These are phyloP conservation scores for Solanum appendiculatum DNA, from an alignment of 257 asterid genomes.

Conservation along the genomic window DNA sequence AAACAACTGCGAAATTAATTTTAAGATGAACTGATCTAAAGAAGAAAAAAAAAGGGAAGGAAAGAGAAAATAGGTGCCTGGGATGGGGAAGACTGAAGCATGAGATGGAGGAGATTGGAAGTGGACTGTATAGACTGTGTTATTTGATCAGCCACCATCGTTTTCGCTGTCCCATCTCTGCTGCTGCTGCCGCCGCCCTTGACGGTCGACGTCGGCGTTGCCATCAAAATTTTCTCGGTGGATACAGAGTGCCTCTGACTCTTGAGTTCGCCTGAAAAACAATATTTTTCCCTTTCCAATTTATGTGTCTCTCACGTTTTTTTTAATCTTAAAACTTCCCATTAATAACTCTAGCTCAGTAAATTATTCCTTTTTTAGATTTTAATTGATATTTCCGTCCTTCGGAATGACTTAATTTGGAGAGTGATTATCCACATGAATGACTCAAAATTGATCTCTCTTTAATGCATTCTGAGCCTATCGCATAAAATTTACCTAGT, in stretches of 20 bases:
- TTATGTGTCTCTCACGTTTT: neutral
- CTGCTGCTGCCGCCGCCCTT: neutral
- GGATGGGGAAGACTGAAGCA: constrained; percentile 56
- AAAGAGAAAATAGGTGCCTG: neutral
- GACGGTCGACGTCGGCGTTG: neutral
- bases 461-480: no score
- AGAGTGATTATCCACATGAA: no score
- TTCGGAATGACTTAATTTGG: no score
- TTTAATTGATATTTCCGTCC: no score
- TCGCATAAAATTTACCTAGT: no score
- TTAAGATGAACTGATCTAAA: neutral
- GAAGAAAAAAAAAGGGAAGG: neutral
- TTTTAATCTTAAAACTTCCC: neutral
- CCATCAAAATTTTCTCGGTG: neutral
- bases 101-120: constrained; percentile 86
- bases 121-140: constrained; percentile 72
- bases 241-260: no score
- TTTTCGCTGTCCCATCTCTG: constrained; percentile 58
- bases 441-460: no score
- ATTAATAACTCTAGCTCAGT: neutral
- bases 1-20: neutral
- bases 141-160: constrained; percentile 64
- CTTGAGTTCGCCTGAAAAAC: no score
- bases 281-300: no score
- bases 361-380: neutral